Conservation (phyloP, 441 rosid species). For the Raphanus hybrid region DNA sequence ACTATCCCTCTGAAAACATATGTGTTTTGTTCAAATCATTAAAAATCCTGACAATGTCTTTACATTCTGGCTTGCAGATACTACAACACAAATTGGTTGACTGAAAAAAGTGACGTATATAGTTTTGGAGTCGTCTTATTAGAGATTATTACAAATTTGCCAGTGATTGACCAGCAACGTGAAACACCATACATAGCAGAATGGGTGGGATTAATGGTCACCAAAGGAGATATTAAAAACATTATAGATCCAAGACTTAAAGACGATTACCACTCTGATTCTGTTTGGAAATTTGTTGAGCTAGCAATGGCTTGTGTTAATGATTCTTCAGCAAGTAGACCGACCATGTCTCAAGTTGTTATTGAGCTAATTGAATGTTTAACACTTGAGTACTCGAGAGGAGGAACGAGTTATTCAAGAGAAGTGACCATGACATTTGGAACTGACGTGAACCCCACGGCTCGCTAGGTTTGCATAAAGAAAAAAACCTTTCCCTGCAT, state of each 20-base stretch:
- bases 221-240: slow-evolving; percentile 52
- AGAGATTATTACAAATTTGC: slow-evolving; percentile 42
- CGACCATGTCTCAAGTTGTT: slow-evolving; percentile 57
- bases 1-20: neutral
- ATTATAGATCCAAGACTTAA: slow-evolving; percentile 54
- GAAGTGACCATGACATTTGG: slow-evolving; percentile 36
- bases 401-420: slow-evolving; percentile 14
- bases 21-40: neutral
- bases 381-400: slow-evolving; percentile 34
- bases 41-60: neutral
- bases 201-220: slow-evolving; percentile 50
- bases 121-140: slow-evolving; percentile 50
- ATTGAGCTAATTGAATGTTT: slow-evolving; percentile 53
- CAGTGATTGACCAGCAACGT: slow-evolving; percentile 32
- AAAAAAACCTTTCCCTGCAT: neutral
- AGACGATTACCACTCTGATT: slow-evolving; percentile 50
- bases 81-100: slow-evolving; percentile 30
- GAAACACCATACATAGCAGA: slow-evolving; percentile 37
- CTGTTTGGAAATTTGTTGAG: slow-evolving; percentile 61
- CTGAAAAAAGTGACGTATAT: slow-evolving; percentile 51
- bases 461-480: slow-evolving; percentile 32
- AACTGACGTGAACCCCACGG: slow-evolving; percentile 35
- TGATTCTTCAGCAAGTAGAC: slow-evolving; percentile 43
- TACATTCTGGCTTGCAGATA: slow-evolving; percentile 37
- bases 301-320: slow-evolving; percentile 58